Conservation (phyloP, 2,329 filamentous ascomycete species). For the Penicillium sp. region DNA sequence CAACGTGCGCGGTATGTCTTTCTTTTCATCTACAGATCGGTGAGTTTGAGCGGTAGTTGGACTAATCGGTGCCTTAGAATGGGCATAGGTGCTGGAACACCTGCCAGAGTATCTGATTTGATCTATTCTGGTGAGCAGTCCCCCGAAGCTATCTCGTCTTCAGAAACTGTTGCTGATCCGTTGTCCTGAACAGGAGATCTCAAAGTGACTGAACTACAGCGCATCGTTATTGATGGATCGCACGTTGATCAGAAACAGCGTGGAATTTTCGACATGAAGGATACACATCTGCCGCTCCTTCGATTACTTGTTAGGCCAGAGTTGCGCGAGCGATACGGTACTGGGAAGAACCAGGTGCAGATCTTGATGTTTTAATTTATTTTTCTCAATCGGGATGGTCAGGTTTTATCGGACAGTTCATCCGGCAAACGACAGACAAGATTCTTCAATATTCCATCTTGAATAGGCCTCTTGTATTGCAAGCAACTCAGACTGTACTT, state of each 20-base stretch:
- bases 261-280: constrained; percentile 91
- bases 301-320: constrained; percentile 68
- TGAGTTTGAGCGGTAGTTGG: no score
- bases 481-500: constrained; percentile 1
- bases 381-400: neutral
- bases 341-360: constrained; percentile 53
- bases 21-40: no score
- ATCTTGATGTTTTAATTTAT: constrained; percentile 49
- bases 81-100: constrained; percentile 87
- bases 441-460: no score
- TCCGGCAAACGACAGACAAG: no score
- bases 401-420: no score
- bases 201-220: constrained; percentile 66
- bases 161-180: constrained; percentile 4
- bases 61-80: constrained; percentile 52
- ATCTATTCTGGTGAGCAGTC: constrained; percentile 68
- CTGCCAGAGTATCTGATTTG: constrained; percentile 74
- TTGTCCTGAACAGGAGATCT: constrained; percentile 57
- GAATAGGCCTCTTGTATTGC: neutral
- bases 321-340: constrained; percentile 66
- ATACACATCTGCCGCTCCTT: constrained; percentile 77
- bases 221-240: constrained; percentile 84
- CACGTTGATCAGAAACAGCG: constrained; percentile 94
- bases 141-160: neutral
- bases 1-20: constrained; percentile 54